These are phyloP conservation scores for Phytophthora pseudosyringae DNA, from an alignment of 352 stramenopile species.

Conservation along the genomic window DNA sequence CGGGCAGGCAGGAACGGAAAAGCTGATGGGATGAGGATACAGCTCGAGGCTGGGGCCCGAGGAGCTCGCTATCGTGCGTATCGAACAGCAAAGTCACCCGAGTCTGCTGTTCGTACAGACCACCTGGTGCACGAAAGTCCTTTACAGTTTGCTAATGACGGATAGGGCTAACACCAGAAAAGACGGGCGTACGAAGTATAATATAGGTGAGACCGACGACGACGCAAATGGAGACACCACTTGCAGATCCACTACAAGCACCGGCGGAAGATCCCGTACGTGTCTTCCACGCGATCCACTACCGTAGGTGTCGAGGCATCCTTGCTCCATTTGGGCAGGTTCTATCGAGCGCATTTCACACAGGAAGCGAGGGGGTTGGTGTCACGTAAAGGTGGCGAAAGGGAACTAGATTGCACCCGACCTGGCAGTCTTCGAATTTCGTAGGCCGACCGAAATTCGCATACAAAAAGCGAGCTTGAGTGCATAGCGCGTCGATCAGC, in stretches of 20 bases:
- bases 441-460: neutral
- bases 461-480: constrained; percentile 6
- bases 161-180: too few relatives aligned
- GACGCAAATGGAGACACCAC: neutral
- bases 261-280: neutral
- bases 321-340: neutral
- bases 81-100: constrained; percentile 17
- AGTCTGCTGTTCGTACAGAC: constrained; percentile 16
- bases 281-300: neutral
- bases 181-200: too few relatives aligned
- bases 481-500: constrained; percentile 5
- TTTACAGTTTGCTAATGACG: constrained; percentile 17
- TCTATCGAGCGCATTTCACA: constrained; percentile 2
- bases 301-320: too few relatives aligned
- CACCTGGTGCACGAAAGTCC: constrained; percentile 23
- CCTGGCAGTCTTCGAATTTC: neutral
- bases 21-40: constrained; percentile 25
- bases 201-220: too few relatives aligned
- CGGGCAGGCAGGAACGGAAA: constrained; percentile 18
- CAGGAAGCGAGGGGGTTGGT: neutral
- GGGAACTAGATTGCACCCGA: neutral
- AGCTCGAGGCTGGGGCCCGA: constrained; percentile 16
- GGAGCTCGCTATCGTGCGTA: neutral
- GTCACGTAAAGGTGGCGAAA: neutral
- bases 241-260: neutral